Evolutionary conservation across 352 stramenopile species (phyloP), one percentile per base, ranked within the genome.

Genomic region (Halophytophthora polymorphica): DNA sequence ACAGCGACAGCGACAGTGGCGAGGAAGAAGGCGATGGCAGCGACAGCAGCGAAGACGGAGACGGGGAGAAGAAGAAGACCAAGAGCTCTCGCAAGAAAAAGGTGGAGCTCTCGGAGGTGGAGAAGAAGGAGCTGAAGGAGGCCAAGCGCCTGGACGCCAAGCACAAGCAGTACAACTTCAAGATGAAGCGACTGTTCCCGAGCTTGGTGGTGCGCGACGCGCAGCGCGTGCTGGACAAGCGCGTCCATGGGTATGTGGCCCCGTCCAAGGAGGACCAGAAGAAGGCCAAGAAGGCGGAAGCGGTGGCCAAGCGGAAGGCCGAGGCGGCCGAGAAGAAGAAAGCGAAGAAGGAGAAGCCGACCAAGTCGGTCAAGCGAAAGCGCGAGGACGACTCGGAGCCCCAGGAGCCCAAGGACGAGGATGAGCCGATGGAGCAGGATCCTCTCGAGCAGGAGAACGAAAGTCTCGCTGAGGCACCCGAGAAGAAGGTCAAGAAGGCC

Each of bases 101-200:
- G n/a, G 55, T 55, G n/a, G 45, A 69, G 7, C 48, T 77, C 45
- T 77, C 65, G 3, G 50, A 58, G 0, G 74, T 87, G 36, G 69
- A 83, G 28, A 82, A 79, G 45, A 13, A 61, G 22, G 61, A 77
- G 50, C 51, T 71, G 15, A 87, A 90, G 53, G 71, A 86, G 52
- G 74, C 61, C 6, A 90, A 88, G 61, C 57, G 64, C 14, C 58
- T 91, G 14, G 82, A 91, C 40, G 73, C 71, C 17, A 92, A 90
- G 59, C 77, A 91, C 69, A 94, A 90, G 59, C 73, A 88, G 61
- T 94, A 94, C 66, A 90, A 91, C 53, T 91, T 90, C 60, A 90
- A 90, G 68, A 93, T 94, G 67, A 94, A 93, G 65, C 77, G 81
- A 0, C 31, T 94, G 42, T 94, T 94, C 35, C 78, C 80, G 18